Percentiles rank a stretch among this genome's conserved stretches.
Evolutionary conservation across 1,139 yeast genomes (phyloP).

Genomic region (Spathaspora jeffriesii): DNA sequence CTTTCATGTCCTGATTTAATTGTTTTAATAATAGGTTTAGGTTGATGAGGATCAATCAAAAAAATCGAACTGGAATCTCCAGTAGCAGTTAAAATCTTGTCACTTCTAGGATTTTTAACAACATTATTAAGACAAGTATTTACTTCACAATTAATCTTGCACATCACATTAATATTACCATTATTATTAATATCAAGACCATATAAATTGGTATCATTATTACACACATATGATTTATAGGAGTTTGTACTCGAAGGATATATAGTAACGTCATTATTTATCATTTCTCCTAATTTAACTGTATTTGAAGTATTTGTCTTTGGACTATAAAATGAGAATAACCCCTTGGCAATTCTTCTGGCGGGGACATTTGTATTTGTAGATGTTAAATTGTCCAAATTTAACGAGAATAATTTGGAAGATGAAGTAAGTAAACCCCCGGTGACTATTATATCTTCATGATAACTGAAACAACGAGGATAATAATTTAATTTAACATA

Average conservation of each 20-base stretch:
- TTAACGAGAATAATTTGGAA: constrained; percentile 25
- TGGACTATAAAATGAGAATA: constrained; percentile 58
- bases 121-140: constrained; percentile 45
- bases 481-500: constrained; percentile 50
- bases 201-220: constrained; percentile 77
- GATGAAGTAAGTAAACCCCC: constrained; percentile 62
- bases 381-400: constrained; percentile 24
- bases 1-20: constrained; percentile 66
- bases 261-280: constrained; percentile 79
- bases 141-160: constrained; percentile 35
- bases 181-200: constrained; percentile 55
- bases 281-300: constrained; percentile 71
- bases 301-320: constrained; percentile 47
- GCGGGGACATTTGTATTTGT: constrained; percentile 8
- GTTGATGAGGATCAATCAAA: constrained; percentile 33
- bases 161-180: constrained; percentile 37
- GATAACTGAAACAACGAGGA: constrained; percentile 71
- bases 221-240: constrained; percentile 69
- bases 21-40: constrained; percentile 21
- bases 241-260: constrained; percentile 37
- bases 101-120: constrained; percentile 27
- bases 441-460: constrained; percentile 54
- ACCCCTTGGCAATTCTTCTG: constrained; percentile 47
- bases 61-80: constrained; percentile 43
- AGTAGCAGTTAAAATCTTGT: constrained; percentile 36